phyloP scores from a whole-genome alignment of 2,329 filamentous ascomycete species.

The Clonostachys sp. region DNA sequence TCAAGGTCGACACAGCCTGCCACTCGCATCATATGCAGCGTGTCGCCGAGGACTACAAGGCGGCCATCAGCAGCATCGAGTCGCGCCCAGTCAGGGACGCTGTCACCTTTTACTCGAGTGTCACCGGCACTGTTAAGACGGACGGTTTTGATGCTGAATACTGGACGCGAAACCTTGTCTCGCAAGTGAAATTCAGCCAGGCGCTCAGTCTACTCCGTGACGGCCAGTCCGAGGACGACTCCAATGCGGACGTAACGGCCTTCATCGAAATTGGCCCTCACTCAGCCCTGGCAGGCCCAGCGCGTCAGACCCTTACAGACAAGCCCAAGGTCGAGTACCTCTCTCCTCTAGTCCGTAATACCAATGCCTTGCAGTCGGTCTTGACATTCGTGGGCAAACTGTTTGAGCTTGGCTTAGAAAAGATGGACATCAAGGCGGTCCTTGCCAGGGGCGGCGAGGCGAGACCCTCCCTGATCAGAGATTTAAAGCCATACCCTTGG shows the following conservation, averaged over 20 bases:
- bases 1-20: constrained; percentile 7
- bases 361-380: not conserved
- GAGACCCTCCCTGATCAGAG: constrained; percentile 3
- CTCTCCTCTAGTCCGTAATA: not conserved
- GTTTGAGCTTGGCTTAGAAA: not conserved
- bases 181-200: constrained; percentile 9
- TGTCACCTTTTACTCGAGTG: constrained; percentile 32
- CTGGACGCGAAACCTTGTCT: constrained; percentile 14
- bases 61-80: constrained; percentile 8
- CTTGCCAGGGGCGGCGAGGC: constrained; percentile 4
- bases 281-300: constrained; percentile 4
- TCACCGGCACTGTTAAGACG: constrained; percentile 19
- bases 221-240: not conserved
- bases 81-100: not conserved
- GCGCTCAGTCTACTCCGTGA: not conserved
- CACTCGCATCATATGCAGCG: constrained; percentile 8
- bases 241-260: not conserved
- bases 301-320: constrained; percentile 2
- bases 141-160: constrained; percentile 5
- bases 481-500: constrained; percentile 15
- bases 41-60: constrained; percentile 9
- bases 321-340: not conserved
- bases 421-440: not conserved
- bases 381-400: constrained; percentile 4
- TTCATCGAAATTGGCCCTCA: constrained; percentile 9